Base-by-base conservation (phyloP, 2,329 filamentous ascomycete genomes). In the Aspergillus udagawae region DNA sequence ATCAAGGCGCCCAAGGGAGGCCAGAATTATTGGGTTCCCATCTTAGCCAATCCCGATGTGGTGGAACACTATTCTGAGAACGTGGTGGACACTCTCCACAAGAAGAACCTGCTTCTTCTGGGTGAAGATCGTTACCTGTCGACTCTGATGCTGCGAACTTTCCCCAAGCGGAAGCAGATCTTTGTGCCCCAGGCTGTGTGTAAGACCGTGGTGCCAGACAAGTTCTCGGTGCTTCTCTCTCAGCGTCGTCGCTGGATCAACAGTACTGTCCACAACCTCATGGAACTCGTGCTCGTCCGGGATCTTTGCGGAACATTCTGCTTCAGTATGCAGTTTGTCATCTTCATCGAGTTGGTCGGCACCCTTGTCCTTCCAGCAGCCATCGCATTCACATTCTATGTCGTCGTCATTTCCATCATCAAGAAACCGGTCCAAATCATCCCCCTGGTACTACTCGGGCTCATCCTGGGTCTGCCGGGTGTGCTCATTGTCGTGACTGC, bases 51-150 rank as follows among this genome's bases (percentile, higher is more conserved):
- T 74, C 95, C 95, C 2, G 95, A 99, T 70, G 90, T 99, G 47
- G 95, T 99, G 49, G 94, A 99, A 78, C 94, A 99, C 77, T 99
- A 99, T 76, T 97, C 94, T 0, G 94, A 99, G 76, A 99, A 99
- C 67, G 92, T 99, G 54, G 94, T 99, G 45, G 94, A 99, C 73
- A 99, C 94, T 20, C 80, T 99, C 64, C 94, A 99, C 82, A 95
- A 94, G 82, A 97, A 97, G 86, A 97, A 97, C 70, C 75, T 97
- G 74, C 83, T 97, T 52, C 82, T 96, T 35, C 84, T 97, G 2
- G 92, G 92, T 69, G 92, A 97, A 78, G 92, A 97, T 84, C 90
- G 92, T 65, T 97, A 95, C 73, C 82, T 99, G 60, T 95, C 92
- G 35, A 99, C 94, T 8, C 86, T 99, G 60, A 99, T 99, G 95